Evolutionary conservation across 2,329 filamentous ascomycete species (phyloP).

Genomic region (Arthrobotrys conoides): DNA sequence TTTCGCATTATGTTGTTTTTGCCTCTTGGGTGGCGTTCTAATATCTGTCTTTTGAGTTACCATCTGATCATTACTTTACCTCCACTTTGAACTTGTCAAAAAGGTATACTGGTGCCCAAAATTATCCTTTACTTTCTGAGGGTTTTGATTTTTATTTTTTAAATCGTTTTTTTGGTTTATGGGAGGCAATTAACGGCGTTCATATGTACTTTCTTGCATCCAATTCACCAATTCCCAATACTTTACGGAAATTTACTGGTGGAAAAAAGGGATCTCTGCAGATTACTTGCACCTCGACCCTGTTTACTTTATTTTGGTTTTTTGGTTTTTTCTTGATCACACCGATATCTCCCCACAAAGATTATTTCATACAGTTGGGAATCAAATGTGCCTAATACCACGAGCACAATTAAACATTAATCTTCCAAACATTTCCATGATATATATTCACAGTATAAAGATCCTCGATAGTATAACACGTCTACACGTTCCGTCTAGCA

Average conservation of each 20-base stretch:
- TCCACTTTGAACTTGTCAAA: neutral
- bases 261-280: conserved; percentile 18
- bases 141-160: neutral
- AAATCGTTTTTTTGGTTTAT: neutral
- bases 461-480: neutral
- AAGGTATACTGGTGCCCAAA: conserved; percentile 2
- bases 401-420: conserved; percentile 11
- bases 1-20: conserved; percentile 31
- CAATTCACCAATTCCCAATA: conserved; percentile 25
- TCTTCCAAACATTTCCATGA: too few species aligned
- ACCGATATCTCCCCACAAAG: conserved; percentile 2
- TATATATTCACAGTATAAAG: neutral
- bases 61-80: conserved; percentile 21
- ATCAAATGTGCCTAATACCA: conserved; percentile 2
- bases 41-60: conserved; percentile 8
- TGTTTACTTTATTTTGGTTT: neutral
- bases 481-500: conserved; percentile 9
- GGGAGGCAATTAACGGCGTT: conserved; percentile 25
- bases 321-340: too few species aligned
- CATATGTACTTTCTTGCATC: conserved; percentile 21
- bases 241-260: conserved; percentile 42
- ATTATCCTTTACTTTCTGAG: conserved; percentile 13
- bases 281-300: neutral
- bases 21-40: conserved; percentile 44
- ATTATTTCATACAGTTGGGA: neutral